Percentiles rank a stretch among this genome's conserved stretches.
Evolutionary conservation across 2,329 filamentous ascomycete species (phyloP).

Genomic region (Aspergillus sclerotialis): DNA sequence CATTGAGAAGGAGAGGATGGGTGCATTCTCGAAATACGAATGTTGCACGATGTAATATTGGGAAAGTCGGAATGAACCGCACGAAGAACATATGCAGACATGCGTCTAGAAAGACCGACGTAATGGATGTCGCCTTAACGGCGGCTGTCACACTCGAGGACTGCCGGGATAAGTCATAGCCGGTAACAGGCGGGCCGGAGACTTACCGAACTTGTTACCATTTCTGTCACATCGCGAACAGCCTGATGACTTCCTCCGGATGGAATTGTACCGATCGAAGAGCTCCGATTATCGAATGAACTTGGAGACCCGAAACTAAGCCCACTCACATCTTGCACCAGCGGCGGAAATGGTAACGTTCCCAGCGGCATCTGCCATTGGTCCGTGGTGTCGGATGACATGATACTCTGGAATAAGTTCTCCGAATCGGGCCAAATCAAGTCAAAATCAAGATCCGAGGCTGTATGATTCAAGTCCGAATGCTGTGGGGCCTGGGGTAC

Average conservation of each 20-base stretch:
- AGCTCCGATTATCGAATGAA: slow-evolving; percentile 30
- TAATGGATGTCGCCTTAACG: slow-evolving; percentile 37
- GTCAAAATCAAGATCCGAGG: slow-evolving; percentile 32
- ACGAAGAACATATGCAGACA: slow-evolving; percentile 44
- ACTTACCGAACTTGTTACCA: slow-evolving; percentile 37
- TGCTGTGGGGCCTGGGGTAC: slow-evolving; percentile 14
- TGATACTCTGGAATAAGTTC: slow-evolving; percentile 37
- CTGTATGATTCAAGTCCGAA: slow-evolving; percentile 15
- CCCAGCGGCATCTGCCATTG: slow-evolving; percentile 40
- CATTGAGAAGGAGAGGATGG: slow-evolving; percentile 38
- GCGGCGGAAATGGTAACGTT: slow-evolving; percentile 32
- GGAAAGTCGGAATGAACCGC: slow-evolving; percentile 41
- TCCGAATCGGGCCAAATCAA: slow-evolving; percentile 42
- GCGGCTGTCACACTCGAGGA: slow-evolving; percentile 40
- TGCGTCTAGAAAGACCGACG: slow-evolving; percentile 40
- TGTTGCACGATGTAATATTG: slow-evolving; percentile 38
- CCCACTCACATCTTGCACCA: slow-evolving; percentile 22
- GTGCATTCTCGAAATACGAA: slow-evolving; percentile 41
- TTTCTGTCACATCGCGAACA: slow-evolving; percentile 40
- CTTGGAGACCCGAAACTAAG: slow-evolving; percentile 28
- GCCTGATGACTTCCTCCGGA: slow-evolving; percentile 37
- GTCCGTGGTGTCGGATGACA: slow-evolving; percentile 33
- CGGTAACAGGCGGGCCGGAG: neutral
- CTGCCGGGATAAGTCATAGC: slow-evolving; percentile 13
- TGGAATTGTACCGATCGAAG: slow-evolving; percentile 32